Base-by-base conservation (phyloP, 257 asterid species). In the Prunella vulgaris region DNA sequence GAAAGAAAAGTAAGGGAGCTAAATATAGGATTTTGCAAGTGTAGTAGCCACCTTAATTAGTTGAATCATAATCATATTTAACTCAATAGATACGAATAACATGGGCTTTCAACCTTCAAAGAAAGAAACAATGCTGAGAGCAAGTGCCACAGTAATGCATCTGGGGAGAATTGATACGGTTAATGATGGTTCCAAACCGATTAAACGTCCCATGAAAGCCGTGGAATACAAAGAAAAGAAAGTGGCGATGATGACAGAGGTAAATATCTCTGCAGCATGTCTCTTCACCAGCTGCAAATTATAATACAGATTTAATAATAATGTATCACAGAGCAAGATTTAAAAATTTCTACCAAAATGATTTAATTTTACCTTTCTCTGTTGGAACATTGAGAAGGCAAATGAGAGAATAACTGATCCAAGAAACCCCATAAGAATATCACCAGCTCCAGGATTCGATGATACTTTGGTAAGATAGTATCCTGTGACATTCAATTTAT, bases 321-420 rank as follows among this genome's bases (percentile, higher is more conserved):
- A 10, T 12, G 10, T 28, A 59, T 10, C 49, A 37, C 17, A 48
- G 42, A 18, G 6, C 48, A 8, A 30, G 28, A 9, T 15, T 20
- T 18, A 2, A 52, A 2, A n/a, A 18, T 18, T 56, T 56, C 40
- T 44, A 65, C 25, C 17, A 9, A 22, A 64, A 32, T 20, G 17
- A 35, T 38, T 46, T 21, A 17, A 3, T 1, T 3, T 25, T 85
- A 88, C 98, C 96, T 90, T 93, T 78, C 97, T 87, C 81, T 93
- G 99, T 76, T 89, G 95, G 87, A 93, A 93, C 96, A 93, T 90
- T 40, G 99, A 93, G 84, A 93, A 90, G 80, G 99, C 96, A 72
- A 93, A 93, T 52, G 99, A 90, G 57, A 93, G 89, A 71, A 88
- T 90, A 60, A 93, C 99, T 0, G 99, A 90, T 82, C 99, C 99